Evolutionary conservation across 768 basidiomycete species (phyloP).

Genomic region (Agrocybe praecox): DNA sequence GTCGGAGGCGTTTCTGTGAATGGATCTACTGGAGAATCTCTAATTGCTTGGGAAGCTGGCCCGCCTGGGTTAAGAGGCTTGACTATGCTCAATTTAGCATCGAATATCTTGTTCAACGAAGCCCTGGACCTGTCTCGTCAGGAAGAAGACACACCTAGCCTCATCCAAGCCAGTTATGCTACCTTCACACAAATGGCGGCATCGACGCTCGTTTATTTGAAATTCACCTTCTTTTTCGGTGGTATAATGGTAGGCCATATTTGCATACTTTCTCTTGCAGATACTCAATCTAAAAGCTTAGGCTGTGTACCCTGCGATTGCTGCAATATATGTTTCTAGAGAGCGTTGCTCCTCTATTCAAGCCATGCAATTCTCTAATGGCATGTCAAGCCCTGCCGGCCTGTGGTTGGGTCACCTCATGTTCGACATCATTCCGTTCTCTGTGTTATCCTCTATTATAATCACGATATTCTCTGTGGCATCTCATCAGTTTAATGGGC

Average conservation of each 20-base stretch:
- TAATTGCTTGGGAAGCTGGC: slow-evolving; percentile 74
- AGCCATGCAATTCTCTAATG: slow-evolving; percentile 83
- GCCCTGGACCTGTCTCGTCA: slow-evolving; percentile 57
- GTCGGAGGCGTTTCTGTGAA: slow-evolving; percentile 74
- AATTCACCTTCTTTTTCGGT: slow-evolving; percentile 79
- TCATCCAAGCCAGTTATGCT: slow-evolving; percentile 63
- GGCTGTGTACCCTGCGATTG: slow-evolving; percentile 82
- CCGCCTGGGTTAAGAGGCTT: slow-evolving; percentile 61
- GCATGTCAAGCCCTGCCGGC: slow-evolving; percentile 66
- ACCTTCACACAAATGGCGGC: slow-evolving; percentile 56
- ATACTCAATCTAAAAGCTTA: slow-evolving; percentile 23
- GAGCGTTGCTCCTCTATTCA: slow-evolving; percentile 76
- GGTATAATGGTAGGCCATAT: slow-evolving; percentile 60
- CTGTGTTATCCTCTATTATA: slow-evolving; percentile 65
- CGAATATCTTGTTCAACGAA: slow-evolving; percentile 66
- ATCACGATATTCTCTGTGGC: slow-evolving; percentile 59
- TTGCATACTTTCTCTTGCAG: neutral
- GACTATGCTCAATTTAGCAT: slow-evolving; percentile 66
- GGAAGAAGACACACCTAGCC: slow-evolving; percentile 34
- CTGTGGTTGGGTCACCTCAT: slow-evolving; percentile 81
- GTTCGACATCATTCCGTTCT: slow-evolving; percentile 65
- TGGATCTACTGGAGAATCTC: slow-evolving; percentile 42
- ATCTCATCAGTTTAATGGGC: slow-evolving; percentile 66
- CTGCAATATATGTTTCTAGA: slow-evolving; percentile 72
- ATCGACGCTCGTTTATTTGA: slow-evolving; percentile 61